Evolutionary conservation across 148 eudicot species (phyloP).

Genomic region (Cornus controversa): DNA sequence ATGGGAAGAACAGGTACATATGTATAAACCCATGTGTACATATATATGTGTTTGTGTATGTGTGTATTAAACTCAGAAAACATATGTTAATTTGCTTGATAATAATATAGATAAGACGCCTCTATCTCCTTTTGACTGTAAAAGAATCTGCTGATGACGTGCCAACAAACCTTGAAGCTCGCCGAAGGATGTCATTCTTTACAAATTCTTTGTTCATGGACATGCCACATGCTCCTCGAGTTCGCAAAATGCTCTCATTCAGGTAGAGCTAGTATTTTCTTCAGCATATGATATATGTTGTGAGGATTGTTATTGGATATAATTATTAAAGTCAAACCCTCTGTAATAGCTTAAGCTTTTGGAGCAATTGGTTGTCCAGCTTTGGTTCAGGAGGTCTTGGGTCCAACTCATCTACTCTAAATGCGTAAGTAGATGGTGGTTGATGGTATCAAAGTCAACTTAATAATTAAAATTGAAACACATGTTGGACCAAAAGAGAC

Average conservation of each 20-base stretch:
- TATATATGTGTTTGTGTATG: background rate
- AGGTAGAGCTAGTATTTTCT: constrained; percentile 35
- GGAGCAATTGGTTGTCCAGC: no score
- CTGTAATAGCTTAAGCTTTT: no score
- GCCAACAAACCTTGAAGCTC: constrained; percentile 81
- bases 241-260: constrained; percentile 80
- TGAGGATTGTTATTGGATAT: no score
- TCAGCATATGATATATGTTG: background rate
- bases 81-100: background rate
- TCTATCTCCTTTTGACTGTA: constrained; percentile 71
- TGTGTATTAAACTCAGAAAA: background rate
- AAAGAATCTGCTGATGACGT: constrained; percentile 77
- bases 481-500: no score
- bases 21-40: background rate
- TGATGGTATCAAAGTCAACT: no score
- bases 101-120: constrained; percentile 59
- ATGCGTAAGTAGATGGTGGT: no score
- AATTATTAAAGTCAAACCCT: no score
- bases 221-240: constrained; percentile 80
- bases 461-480: no score
- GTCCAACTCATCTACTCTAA: no score
- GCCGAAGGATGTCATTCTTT: constrained; percentile 72
- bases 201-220: constrained; percentile 81
- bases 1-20: constrained; percentile 87
- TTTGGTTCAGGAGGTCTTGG: no score